phyloP scores from a whole-genome alignment of 108 stramenopile genomes.

The Discostella pseudostelligera region DNA sequence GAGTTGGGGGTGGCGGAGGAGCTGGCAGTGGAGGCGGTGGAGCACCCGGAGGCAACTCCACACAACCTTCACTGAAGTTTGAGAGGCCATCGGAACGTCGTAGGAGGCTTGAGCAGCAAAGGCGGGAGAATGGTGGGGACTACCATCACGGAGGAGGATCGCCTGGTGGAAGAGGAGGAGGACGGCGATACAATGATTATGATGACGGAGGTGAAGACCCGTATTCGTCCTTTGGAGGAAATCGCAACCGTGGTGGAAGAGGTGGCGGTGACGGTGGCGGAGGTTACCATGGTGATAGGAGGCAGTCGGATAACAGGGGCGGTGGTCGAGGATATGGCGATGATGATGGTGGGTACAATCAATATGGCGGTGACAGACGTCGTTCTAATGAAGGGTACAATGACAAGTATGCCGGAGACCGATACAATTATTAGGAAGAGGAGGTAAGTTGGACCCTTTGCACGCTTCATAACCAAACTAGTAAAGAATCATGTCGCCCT shows the following conservation, averaged over 20 bases:
- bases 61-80: conserved; percentile 17
- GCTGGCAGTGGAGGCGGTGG: conserved; percentile 4
- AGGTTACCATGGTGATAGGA: conserved; percentile 13
- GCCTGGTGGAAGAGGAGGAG: conserved; percentile 9
- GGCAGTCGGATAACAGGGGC: conserved; percentile 2
- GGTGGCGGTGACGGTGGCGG: conserved; percentile 18
- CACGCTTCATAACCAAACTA: too few relatives aligned
- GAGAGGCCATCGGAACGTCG: conserved; percentile 51
- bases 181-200: conserved; percentile 10
- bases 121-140: conserved; percentile 21
- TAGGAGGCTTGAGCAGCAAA: conserved; percentile 42
- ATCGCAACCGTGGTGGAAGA: conserved; percentile 12
- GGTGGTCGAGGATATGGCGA: conserved; percentile 8
- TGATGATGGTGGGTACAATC: conserved; percentile 11
- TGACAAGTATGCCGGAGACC: conserved; percentile 40
- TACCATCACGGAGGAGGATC: conserved; percentile 7
- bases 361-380: conserved; percentile 3
- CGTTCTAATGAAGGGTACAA: conserved; percentile 15
- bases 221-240: conserved; percentile 29
- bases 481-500: too few relatives aligned
- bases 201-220: conserved; percentile 25
- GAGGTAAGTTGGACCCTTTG: too few relatives aligned
- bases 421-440: conserved; percentile 26
- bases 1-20: conserved; percentile 8
- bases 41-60: not conserved